Evolutionary conservation across 2,329 filamentous ascomycete genomes (phyloP).

Genomic region (Acarospora socialis): DNA sequence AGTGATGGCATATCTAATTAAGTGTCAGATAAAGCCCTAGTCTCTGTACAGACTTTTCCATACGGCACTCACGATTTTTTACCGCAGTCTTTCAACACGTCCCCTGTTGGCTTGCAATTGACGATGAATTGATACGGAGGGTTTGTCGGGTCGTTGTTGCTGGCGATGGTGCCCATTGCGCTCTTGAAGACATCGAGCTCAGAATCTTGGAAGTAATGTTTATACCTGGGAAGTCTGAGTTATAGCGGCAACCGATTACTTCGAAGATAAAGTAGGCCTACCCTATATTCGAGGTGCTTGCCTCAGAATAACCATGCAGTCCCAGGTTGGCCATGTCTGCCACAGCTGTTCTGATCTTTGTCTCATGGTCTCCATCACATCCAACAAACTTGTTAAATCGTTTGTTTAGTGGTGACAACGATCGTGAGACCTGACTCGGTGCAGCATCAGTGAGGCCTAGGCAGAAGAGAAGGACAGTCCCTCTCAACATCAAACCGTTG

Average conservation of each 20-base stretch:
- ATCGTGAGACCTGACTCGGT: no score
- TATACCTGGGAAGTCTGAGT: neutral
- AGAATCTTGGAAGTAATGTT: slow-evolving; percentile 1
- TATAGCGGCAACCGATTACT: no score
- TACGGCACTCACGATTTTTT: neutral
- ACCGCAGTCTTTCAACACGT: neutral
- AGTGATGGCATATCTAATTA: slow-evolving; percentile 2
- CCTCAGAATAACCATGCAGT: neutral
- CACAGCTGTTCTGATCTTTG: neutral
- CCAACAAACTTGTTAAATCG: neutral
- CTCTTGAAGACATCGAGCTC: slow-evolving; percentile 1
- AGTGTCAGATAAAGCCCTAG: neutral
- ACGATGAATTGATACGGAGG: slow-evolving; percentile 1
- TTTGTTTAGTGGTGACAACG: no score
- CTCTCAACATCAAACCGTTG: no score
- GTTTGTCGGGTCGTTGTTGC: slow-evolving; percentile 2
- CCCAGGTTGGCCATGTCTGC: slow-evolving; percentile 1
- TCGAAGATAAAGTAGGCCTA: no score
- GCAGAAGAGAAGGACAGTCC: no score
- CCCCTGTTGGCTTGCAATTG: slow-evolving; percentile 2
- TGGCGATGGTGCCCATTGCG: neutral
- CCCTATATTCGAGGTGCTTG: neutral
- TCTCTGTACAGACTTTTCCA: no score
- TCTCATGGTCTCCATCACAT: neutral
- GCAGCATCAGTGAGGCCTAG: slow-evolving; percentile 1